These are phyloP conservation scores for Fereydounia khargensis DNA, from an alignment of 1,284 basidiomycete genomes.

Conservation along the genomic window DNA sequence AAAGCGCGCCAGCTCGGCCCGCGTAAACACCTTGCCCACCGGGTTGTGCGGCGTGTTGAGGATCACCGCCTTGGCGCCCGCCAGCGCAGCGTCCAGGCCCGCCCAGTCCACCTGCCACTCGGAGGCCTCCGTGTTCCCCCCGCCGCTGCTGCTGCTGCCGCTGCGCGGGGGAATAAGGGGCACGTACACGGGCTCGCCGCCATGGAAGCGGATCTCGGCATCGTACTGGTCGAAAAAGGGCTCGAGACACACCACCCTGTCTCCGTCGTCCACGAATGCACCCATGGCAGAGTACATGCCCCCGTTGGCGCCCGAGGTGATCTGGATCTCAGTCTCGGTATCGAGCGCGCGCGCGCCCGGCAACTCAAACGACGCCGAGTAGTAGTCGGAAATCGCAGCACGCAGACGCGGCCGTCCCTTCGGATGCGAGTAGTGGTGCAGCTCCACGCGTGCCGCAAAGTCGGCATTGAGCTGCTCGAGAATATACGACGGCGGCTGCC, in stretches of 20 bases:
- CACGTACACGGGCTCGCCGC: slow-evolving; percentile 87
- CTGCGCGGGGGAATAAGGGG: slow-evolving; percentile 78
- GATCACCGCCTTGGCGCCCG: slow-evolving; percentile 71
- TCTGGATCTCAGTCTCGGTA: slow-evolving; percentile 81
- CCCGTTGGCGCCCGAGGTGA: slow-evolving; percentile 83
- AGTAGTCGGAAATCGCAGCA: slow-evolving; percentile 39
- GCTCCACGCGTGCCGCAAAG: slow-evolving; percentile 30
- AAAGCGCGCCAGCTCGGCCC: slow-evolving; percentile 76
- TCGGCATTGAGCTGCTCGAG: slow-evolving; percentile 29
- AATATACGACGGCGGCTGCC: slow-evolving; percentile 46
- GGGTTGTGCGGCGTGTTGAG: slow-evolving; percentile 73
- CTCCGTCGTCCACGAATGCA: slow-evolving; percentile 59
- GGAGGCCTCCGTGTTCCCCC: slow-evolving; percentile 40
- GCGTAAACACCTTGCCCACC: slow-evolving; percentile 77
- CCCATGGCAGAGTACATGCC: slow-evolving; percentile 50
- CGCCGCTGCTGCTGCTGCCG: not conserved
- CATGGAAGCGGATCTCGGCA: slow-evolving; percentile 59
- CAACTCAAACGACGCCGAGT: slow-evolving; percentile 21
- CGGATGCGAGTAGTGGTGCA: slow-evolving; percentile 54
- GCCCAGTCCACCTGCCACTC: slow-evolving; percentile 64
- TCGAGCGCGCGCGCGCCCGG: slow-evolving; percentile 62
- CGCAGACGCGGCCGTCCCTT: slow-evolving; percentile 48
- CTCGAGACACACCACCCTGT: slow-evolving; percentile 98
- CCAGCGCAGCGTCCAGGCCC: slow-evolving; percentile 72
- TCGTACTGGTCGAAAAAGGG: slow-evolving; percentile 91